Evolutionary conservation across 1,284 basidiomycete species (phyloP).

Genomic region (Moesziomyces antarcticus): DNA sequence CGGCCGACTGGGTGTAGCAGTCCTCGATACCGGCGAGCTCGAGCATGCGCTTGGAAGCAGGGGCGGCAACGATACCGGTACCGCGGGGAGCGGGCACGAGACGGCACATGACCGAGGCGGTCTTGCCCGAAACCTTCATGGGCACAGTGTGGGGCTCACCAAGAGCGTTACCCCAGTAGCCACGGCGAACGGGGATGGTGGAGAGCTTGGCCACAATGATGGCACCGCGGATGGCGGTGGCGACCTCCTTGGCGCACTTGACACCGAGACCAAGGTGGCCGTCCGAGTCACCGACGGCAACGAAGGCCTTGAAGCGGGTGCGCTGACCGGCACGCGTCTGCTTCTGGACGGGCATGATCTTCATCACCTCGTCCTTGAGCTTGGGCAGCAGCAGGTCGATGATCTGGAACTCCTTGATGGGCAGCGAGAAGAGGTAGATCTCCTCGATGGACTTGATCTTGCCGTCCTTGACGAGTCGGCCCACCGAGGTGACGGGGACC

Average conservation of each 20-base stretch:
- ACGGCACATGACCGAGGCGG: constrained; percentile 99
- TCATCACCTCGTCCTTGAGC: constrained; percentile 90
- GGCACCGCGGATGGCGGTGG: constrained; percentile 97
- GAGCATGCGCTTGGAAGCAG: constrained; percentile 94
- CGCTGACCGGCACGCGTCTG: constrained; percentile 99
- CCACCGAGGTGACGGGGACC: constrained; percentile 99
- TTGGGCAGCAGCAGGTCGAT: constrained; percentile 68
- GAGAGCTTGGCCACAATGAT: constrained; percentile 97
- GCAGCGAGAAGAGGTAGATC: constrained; percentile 99
- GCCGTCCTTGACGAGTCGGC: constrained; percentile 98
- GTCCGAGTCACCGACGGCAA: constrained; percentile 94
- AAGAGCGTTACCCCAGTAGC: constrained; percentile 87
- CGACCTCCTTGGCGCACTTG: constrained; percentile 99
- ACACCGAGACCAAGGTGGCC: constrained; percentile 99
- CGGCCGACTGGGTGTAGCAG: constrained; percentile 92
- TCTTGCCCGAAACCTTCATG: constrained; percentile 97
- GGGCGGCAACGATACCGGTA: constrained; percentile 99
- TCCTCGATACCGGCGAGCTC: constrained; percentile 98
- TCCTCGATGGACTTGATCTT: constrained; percentile 99
- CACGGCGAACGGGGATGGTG: constrained; percentile 94
- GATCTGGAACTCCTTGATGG: constrained; percentile 70
- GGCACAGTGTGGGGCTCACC: constrained; percentile 99
- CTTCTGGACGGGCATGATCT: constrained; percentile 99
- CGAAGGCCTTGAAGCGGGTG: constrained; percentile 99
- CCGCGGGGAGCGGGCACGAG: constrained; percentile 97